A percentile compares a stretch with the other conserved stretches of the same genome.
phyloP scores from a whole-genome alignment of 2,329 filamentous ascomycete genomes.

The Stagonosporopsis tanaceti region DNA sequence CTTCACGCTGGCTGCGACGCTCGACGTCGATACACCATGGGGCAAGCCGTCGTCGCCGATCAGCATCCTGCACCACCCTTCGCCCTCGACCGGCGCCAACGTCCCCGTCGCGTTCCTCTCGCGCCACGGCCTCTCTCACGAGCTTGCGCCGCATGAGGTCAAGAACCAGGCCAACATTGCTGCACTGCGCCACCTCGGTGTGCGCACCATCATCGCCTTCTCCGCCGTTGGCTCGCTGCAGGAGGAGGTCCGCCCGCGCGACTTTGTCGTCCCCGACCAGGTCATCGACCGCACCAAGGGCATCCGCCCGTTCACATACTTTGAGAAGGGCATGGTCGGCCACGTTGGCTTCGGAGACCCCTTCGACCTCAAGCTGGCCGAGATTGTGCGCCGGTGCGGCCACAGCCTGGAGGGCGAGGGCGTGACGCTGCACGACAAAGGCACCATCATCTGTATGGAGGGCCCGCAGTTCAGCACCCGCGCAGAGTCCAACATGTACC shows the following conservation, averaged over 20 bases:
- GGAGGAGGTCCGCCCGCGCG: slow-evolving; percentile 91
- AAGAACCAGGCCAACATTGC: slow-evolving; percentile 94
- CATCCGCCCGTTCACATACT: slow-evolving; percentile 92
- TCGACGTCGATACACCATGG: slow-evolving; percentile 87
- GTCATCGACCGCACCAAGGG: slow-evolving; percentile 98
- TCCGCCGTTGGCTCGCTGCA: slow-evolving; percentile 91
- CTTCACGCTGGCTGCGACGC: slow-evolving; percentile 82
- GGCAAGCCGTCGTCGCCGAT: slow-evolving; percentile 80
- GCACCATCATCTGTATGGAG: slow-evolving; percentile 94
- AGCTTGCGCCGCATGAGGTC: slow-evolving; percentile 94
- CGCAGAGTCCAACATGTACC: slow-evolving; percentile 94
- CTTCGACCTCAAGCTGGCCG: slow-evolving; percentile 81
- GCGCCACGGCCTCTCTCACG: slow-evolving; percentile 87
- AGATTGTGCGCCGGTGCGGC: slow-evolving; percentile 80
- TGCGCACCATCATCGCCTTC: slow-evolving; percentile 91
- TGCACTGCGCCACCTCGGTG: slow-evolving; percentile 89
- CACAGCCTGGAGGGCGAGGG: slow-evolving; percentile 81
- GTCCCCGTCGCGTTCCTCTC: slow-evolving; percentile 87
- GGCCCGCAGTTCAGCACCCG: slow-evolving; percentile 98
- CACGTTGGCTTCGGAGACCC: slow-evolving; percentile 97
- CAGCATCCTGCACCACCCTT: slow-evolving; percentile 85
- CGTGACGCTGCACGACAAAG: slow-evolving; percentile 82
- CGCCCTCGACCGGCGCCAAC: slow-evolving; percentile 68
- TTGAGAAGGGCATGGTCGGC: slow-evolving; percentile 88
- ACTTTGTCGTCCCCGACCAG: slow-evolving; percentile 96